Percentiles rank a stretch among this genome's conserved stretches.
phyloP scores from a whole-genome alignment of 805 yeast genomes.

The Yarrowia hollandica region DNA sequence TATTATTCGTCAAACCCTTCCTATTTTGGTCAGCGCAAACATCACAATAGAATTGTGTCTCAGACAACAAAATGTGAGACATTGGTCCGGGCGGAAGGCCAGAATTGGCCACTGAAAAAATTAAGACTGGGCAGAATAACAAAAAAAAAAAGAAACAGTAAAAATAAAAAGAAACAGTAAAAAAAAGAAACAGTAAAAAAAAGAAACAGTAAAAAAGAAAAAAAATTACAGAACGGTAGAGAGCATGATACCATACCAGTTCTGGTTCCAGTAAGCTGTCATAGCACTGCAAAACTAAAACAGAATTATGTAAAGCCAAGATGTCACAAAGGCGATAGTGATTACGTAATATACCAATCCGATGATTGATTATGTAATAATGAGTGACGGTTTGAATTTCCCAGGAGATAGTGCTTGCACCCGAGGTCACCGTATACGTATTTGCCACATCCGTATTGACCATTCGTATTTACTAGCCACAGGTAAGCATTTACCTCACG shows the following conservation, averaged over 20 bases:
- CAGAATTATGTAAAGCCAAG: too few relatives aligned
- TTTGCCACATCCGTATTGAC: constrained; percentile 1
- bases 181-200: too few relatives aligned
- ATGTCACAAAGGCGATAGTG: too few relatives aligned
- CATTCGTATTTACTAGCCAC: constrained; percentile 5
- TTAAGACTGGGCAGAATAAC: background rate
- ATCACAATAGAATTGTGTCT: constrained; percentile 10
- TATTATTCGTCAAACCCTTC: constrained; percentile 14
- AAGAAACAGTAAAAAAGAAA: too few relatives aligned
- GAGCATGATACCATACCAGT: too few relatives aligned
- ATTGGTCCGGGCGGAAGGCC: constrained; percentile 14
- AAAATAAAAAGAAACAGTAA: too few relatives aligned
- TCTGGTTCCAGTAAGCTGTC: too few relatives aligned
- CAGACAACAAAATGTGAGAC: background rate
- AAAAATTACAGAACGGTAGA: too few relatives aligned
- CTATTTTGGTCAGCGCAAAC: background rate
- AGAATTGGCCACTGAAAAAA: background rate
- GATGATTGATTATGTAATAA: constrained; percentile 4
- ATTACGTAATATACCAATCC: too few relatives aligned
- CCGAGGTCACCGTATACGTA: background rate
- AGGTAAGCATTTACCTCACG: constrained; percentile 13
- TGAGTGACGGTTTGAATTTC: too few relatives aligned
- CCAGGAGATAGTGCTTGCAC: background rate
- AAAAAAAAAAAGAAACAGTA: background rate
- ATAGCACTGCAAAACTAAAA: too few relatives aligned